Percentiles rank a stretch among this genome's conserved stretches.
Conservation (phyloP, 2,329 filamentous ascomycete genomes). For the Calonectria multiphialidica region DNA sequence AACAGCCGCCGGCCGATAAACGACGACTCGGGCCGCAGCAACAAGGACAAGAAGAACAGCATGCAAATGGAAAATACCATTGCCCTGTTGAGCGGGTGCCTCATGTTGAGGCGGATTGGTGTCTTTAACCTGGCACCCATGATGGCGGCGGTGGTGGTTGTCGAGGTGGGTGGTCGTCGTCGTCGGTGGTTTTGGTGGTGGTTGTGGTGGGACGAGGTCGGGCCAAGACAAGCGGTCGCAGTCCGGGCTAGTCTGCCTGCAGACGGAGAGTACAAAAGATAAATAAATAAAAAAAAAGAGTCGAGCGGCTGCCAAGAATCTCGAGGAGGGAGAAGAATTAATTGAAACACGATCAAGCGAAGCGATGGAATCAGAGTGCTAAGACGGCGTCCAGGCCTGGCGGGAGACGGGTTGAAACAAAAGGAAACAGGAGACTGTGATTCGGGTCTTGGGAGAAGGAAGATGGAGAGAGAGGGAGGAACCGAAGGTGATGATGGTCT, state of each 20-base stretch:
- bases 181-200: background rate
- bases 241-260: constrained; percentile 18
- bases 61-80: constrained; percentile 58
- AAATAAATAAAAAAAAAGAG: background rate
- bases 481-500: background rate
- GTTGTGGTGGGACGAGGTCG: background rate
- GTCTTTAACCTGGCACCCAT: constrained; percentile 56
- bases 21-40: constrained; percentile 56
- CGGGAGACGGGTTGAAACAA: background rate
- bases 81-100: constrained; percentile 60
- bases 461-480: background rate
- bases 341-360: constrained; percentile 1
- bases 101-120: constrained; percentile 58
- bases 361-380: background rate
- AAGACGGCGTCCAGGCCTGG: constrained; percentile 9
- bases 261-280: constrained; percentile 2
- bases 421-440: background rate
- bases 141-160: constrained; percentile 10
- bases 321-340: background rate
- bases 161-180: background rate
- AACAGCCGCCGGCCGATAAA: constrained; percentile 54
- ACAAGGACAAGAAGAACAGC: constrained; percentile 53
- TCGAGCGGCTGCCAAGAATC: background rate
- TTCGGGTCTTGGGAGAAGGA: background rate
- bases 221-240: background rate